Base-by-base conservation (phyloP, 2,329 filamentous ascomycete species). In the Myrmaecium sp. region DNA sequence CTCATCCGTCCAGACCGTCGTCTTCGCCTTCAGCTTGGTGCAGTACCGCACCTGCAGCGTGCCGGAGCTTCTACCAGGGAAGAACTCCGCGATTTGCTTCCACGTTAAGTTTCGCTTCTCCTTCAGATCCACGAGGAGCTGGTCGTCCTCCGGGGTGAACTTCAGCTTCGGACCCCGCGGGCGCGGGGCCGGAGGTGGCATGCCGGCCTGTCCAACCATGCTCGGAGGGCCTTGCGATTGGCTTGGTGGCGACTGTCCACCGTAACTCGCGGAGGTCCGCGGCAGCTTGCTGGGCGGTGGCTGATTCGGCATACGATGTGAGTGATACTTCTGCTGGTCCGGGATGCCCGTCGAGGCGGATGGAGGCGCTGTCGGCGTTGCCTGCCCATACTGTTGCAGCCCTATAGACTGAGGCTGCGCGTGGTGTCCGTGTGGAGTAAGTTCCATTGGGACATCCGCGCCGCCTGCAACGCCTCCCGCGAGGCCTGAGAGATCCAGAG, bases 21-120 rank as follows among this genome's bases (percentile, higher is more conserved):
- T 84, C 59, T 93, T 93, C 9, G 82, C 83, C 56, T 92, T 93
- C 27, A 93, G 60, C 55, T 92, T 93, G 22, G 83, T 93, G 49
- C 84, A 94, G 50, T 94, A 94, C 18, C 84, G 74, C 29, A 94
- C 84, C 52, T 94, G 84, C 33, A 94, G 57, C 16, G 84, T 93
- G 11, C 84, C 84, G 23, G 80, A 91, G 31, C 80, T 89, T 31
- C 84, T 66, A 2, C 83, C 84, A 1, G 84, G 84, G 41, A 94
- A 94, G 55, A 93, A 93, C 46, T 93, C 84, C 30, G 83, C 81
- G 44, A 94, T 94, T 60, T 94, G 84, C 55, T 92, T 93, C 84
- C 84, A 94, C 4, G 84, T 92, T 46, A 94, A 61, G 45, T 81
- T 84, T 52, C 89, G 91, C 44, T 89, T 84, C 54, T 94, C 84